A percentile compares a stretch with the other conserved stretches of the same genome.
Evolutionary conservation across 2,329 filamentous ascomycete genomes (phyloP).

Genomic region (Paracamarosporium sp.): DNA sequence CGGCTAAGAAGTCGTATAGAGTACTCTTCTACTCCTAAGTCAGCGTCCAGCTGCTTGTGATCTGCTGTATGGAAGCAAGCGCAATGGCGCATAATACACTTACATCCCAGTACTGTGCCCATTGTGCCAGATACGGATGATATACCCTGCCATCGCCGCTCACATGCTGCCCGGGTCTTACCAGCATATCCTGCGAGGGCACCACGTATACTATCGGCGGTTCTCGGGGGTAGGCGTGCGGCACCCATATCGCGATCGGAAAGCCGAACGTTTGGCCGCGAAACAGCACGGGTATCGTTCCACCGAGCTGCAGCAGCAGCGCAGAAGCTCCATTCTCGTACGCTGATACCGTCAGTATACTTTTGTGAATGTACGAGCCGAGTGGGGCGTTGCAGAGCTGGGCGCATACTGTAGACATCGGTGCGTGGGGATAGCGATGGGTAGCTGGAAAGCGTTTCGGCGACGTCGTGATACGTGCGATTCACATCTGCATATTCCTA

Average conservation of each 20-base stretch:
- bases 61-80: background rate
- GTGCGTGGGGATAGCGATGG: constrained; percentile 84
- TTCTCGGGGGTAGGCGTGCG: constrained; percentile 86
- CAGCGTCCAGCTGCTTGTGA: constrained; percentile 6
- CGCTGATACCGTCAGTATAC: constrained; percentile 60
- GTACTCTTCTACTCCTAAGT: constrained; percentile 72
- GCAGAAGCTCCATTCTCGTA: constrained; percentile 88
- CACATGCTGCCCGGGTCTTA: constrained; percentile 93
- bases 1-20: constrained; percentile 79
- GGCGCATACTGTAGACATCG: constrained; percentile 85
- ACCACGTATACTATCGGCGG: constrained; percentile 88
- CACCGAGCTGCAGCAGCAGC: constrained; percentile 82
- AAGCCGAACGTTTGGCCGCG: constrained; percentile 89
- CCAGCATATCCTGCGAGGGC: constrained; percentile 85
- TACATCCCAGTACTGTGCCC: constrained; percentile 90
- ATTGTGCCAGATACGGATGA: constrained; percentile 92
- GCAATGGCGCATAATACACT: constrained; percentile 48
- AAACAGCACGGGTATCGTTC: constrained; percentile 90
- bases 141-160: constrained; percentile 92
- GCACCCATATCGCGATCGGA: constrained; percentile 90
- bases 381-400: constrained; percentile 1
- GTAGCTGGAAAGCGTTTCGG: constrained; percentile 79
- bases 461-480: constrained; percentile 90
- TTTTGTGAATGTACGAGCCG: constrained; percentile 1
- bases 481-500: constrained; percentile 95